phyloP scores from a whole-genome alignment of 208 protist genomes.

The Crithidia bombi region DNA sequence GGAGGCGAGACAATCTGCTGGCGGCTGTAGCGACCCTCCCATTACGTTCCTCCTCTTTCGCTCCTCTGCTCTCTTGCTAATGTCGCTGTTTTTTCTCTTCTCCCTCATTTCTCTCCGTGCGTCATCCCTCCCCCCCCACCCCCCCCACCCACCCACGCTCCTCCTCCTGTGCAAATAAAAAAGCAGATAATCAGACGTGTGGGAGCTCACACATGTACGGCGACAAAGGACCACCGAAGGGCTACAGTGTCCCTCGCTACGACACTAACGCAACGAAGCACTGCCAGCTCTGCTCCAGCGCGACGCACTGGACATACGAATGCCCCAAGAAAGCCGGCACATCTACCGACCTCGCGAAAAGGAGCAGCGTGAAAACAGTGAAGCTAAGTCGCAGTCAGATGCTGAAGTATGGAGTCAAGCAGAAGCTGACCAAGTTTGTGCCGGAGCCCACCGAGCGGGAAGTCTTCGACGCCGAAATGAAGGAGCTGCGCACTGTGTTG shows the following conservation, averaged over 20 bases:
- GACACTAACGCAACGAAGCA: conserved; percentile 33
- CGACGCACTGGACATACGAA: conserved; percentile 84
- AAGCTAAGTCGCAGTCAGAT: conserved; percentile 78
- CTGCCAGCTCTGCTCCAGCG: conserved; percentile 77
- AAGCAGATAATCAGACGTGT: background rate
- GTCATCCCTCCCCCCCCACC: background rate
- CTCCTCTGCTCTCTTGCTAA: background rate
- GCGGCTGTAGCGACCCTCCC: too few relatives aligned
- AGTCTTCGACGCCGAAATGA: conserved; percentile 50
- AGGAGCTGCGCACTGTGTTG: conserved; percentile 31
- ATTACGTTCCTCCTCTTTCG: background rate
- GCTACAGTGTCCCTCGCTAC: conserved; percentile 82
- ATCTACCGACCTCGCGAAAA: conserved; percentile 28
- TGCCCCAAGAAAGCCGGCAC: conserved; percentile 39
- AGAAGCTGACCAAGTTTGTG: conserved; percentile 58
- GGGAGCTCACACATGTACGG: conserved; percentile 74
- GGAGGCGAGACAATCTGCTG: too few relatives aligned
- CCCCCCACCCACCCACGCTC: background rate
- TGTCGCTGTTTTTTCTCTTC: background rate
- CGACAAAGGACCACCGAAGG: conserved; percentile 67
- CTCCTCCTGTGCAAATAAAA: conserved; percentile 5
- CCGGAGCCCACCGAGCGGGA: conserved; percentile 72
- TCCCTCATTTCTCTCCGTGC: background rate
- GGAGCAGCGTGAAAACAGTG: conserved; percentile 27
- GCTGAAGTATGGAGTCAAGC: conserved; percentile 78